Percentiles rank a stretch among this genome's conserved stretches.
Evolutionary conservation across 2,329 filamentous ascomycete genomes (phyloP).

Genomic region (Canariomyces notabilis): DNA sequence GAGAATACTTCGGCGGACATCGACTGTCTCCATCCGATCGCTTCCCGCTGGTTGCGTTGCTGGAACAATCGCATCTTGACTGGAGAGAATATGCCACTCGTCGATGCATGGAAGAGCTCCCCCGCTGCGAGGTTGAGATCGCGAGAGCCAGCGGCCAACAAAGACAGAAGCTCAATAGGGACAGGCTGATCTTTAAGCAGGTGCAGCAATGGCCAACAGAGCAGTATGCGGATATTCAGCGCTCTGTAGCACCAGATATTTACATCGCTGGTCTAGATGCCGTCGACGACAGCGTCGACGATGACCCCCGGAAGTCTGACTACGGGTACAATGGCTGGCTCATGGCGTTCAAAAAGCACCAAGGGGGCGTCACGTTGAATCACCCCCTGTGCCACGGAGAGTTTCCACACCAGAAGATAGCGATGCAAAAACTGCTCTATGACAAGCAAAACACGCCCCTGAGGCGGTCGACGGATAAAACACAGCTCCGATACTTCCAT

Average conservation of each 20-base stretch:
- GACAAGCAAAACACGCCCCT: slow-evolving; percentile 18
- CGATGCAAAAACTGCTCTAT: slow-evolving; percentile 21
- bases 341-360: slow-evolving; percentile 18
- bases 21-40: slow-evolving; percentile 15
- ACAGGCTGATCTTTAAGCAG: slow-evolving; percentile 17
- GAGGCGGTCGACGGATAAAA: slow-evolving; percentile 14
- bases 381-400: slow-evolving; percentile 20
- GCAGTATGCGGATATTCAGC: slow-evolving; percentile 7
- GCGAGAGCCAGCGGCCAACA: slow-evolving; percentile 10
- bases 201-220: slow-evolving; percentile 19
- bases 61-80: slow-evolving; percentile 12
- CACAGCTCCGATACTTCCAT: slow-evolving; percentile 22
- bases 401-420: slow-evolving; percentile 24
- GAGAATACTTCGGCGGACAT: slow-evolving; percentile 18
- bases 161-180: slow-evolving; percentile 11
- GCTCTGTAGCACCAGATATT: slow-evolving; percentile 14
- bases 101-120: slow-evolving; percentile 15
- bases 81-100: slow-evolving; percentile 15
- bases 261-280: slow-evolving; percentile 17
- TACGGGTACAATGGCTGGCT: slow-evolving; percentile 24
- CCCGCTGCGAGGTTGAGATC: slow-evolving; percentile 15
- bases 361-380: slow-evolving; percentile 18
- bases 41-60: slow-evolving; percentile 10
- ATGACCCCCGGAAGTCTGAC: slow-evolving; percentile 18
- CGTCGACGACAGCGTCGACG: slow-evolving; percentile 18